A percentile compares a stretch with the other conserved stretches of the same genome.
Conservation (phyloP, 2,329 filamentous ascomycete genomes). For the Arachnomyces sp. region DNA sequence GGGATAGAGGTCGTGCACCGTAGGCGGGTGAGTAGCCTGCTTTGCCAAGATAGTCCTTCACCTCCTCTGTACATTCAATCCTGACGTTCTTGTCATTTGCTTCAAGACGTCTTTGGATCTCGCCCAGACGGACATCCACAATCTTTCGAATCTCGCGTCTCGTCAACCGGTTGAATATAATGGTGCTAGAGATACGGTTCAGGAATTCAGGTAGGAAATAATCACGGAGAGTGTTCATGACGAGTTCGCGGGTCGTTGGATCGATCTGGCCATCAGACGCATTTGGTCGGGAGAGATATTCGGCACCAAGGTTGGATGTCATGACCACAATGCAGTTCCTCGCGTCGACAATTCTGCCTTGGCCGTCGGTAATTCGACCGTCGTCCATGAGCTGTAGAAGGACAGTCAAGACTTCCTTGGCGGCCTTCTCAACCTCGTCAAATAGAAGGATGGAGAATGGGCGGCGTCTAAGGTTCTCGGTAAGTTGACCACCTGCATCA, state of each 20-base stretch:
- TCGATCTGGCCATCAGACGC: constrained; percentile 80
- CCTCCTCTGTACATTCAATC: constrained; percentile 77
- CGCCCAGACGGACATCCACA: constrained; percentile 77
- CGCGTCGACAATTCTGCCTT: constrained; percentile 89
- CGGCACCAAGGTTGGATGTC: constrained; percentile 95
- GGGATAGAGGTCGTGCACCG: constrained; percentile 77
- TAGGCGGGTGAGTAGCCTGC: constrained; percentile 94
- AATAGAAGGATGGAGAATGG: constrained; percentile 98
- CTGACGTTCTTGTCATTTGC: constrained; percentile 76
- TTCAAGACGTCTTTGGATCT: constrained; percentile 86
- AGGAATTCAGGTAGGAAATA: constrained; percentile 98
- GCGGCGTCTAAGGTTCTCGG: constrained; percentile 83
- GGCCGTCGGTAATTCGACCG: constrained; percentile 94
- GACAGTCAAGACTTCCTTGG: constrained; percentile 94
- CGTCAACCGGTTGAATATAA: constrained; percentile 97
- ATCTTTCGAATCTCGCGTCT: constrained; percentile 87
- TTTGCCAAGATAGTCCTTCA: constrained; percentile 85
- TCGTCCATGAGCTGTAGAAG: constrained; percentile 99
- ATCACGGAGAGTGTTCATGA: constrained; percentile 83
- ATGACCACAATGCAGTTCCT: constrained; percentile 99
- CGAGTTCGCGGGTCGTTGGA: constrained; percentile 72
- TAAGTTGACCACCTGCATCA: constrained; percentile 90
- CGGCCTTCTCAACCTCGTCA: constrained; percentile 96
- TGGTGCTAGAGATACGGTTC: constrained; percentile 90
- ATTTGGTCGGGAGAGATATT: constrained; percentile 76